These are phyloP conservation scores for Globisporangium parvum DNA, from an alignment of 352 stramenopile genomes.

Conservation along the genomic window DNA sequence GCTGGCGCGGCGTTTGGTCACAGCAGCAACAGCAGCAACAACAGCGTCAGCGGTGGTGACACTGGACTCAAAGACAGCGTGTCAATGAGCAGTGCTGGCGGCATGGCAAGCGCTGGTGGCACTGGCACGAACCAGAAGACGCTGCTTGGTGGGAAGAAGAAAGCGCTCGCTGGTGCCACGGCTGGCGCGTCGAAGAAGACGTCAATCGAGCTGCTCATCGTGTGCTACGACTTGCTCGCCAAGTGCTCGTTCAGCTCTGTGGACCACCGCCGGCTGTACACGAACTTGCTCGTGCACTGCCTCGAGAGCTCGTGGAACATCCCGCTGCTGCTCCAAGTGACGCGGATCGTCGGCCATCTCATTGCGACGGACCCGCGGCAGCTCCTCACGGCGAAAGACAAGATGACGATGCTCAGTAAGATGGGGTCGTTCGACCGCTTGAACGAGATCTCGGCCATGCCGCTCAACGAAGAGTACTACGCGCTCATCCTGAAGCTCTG, in stretches of 20 bases:
- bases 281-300: conserved; percentile 78
- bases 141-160: conserved; percentile 31
- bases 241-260: conserved; percentile 71
- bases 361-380: conserved; percentile 49
- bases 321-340: conserved; percentile 76
- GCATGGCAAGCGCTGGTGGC: background rate
- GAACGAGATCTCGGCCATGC: conserved; percentile 80
- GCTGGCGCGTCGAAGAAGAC: conserved; percentile 36
- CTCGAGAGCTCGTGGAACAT: conserved; percentile 84
- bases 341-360: conserved; percentile 67
- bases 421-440: conserved; percentile 83
- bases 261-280: conserved; percentile 76
- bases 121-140: conserved; percentile 13
- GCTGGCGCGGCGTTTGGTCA: background rate
- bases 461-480: conserved; percentile 80
- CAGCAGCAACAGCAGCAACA: background rate
- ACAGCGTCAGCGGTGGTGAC: background rate
- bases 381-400: conserved; percentile 83
- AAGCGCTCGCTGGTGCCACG: conserved; percentile 6
- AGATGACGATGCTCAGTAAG: conserved; percentile 82
- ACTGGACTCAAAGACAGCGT: conserved; percentile 18
- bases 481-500: conserved; percentile 70
- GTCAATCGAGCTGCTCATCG: conserved; percentile 74
- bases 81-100: background rate
- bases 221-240: conserved; percentile 71